These are phyloP conservation scores for Aphanocladium album DNA, from an alignment of 2,329 filamentous ascomycete genomes.

Conservation along the genomic window DNA sequence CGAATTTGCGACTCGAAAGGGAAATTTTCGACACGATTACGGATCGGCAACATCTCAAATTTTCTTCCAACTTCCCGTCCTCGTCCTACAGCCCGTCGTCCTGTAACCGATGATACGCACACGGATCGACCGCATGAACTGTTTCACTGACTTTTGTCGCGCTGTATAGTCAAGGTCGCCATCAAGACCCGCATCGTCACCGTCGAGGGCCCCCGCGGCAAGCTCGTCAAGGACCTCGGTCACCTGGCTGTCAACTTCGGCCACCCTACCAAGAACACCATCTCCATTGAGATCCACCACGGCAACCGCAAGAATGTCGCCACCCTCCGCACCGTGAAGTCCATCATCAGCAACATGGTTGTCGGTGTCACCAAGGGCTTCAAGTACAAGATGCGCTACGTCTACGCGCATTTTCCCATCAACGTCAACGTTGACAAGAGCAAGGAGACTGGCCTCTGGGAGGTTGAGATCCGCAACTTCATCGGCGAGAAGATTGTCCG, in stretches of 20 bases:
- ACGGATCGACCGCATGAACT: conserved; percentile 5
- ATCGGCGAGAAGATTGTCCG: conserved; percentile 99
- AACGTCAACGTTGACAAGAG: conserved; percentile 99
- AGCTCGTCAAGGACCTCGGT: conserved; percentile 93
- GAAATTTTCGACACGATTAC: neutral
- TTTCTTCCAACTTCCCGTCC: neutral
- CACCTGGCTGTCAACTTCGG: conserved; percentile 97
- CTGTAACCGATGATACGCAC: neutral
- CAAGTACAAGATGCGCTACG: conserved; percentile 99
- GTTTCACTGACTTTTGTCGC: conserved; percentile 25
- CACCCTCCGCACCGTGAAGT: conserved; percentile 95
- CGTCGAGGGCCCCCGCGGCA: conserved; percentile 96
- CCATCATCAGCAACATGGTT: conserved; percentile 98
- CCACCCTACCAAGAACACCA: conserved; percentile 74
- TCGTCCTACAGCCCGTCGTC: neutral
- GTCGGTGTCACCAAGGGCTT: conserved; percentile 97
- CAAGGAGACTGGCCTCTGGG: conserved; percentile 76
- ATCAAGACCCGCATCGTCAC: conserved; percentile 97
- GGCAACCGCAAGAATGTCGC: conserved; percentile 96
- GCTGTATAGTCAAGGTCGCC: conserved; percentile 77
- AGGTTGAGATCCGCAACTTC: conserved; percentile 99
- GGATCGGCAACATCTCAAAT: neutral
- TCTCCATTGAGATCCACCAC: conserved; percentile 98
- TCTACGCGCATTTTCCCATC: conserved; percentile 99
- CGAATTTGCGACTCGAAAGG: neutral